Percentiles rank a stretch among this genome's conserved stretches.
phyloP scores from a whole-genome alignment of 2,329 filamentous ascomycete genomes.

The Fusarium illudens region DNA sequence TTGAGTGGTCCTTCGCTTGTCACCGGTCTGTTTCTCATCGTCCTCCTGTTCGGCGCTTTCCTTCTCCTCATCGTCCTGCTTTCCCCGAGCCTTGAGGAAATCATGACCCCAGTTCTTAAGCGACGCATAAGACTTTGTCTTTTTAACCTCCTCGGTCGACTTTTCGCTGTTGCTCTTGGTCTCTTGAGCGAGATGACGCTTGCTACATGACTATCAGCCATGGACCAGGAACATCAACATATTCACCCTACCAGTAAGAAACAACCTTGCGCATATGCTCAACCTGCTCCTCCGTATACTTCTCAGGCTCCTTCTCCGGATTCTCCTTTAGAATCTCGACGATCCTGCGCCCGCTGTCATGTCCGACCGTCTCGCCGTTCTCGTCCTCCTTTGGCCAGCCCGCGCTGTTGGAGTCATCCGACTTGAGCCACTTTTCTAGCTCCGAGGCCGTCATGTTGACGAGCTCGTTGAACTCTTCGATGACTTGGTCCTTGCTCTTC shows the following conservation, averaged over 20 bases:
- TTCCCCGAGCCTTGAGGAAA: conserved; percentile 52
- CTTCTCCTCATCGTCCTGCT: conserved; percentile 14
- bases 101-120: conserved; percentile 71
- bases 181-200: conserved; percentile 72
- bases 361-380: conserved; percentile 69
- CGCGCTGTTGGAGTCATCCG: conserved; percentile 63
- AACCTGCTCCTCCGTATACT: conserved; percentile 64
- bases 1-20: conserved; percentile 41
- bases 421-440: conserved; percentile 68
- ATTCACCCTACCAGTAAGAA: conserved; percentile 66
- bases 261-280: conserved; percentile 71
- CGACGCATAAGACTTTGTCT: conserved; percentile 64
- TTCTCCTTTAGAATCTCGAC: conserved; percentile 70
- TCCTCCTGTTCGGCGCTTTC: conserved; percentile 26
- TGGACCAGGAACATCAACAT: not conserved
- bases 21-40: conserved; percentile 27
- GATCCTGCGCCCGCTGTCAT: conserved; percentile 70
- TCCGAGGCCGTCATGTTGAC: conserved; percentile 72
- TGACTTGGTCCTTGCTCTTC: conserved; percentile 43
- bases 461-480: conserved; percentile 69
- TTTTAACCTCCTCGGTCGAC: conserved; percentile 52
- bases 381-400: conserved; percentile 68
- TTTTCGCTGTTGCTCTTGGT: conserved; percentile 65
- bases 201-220: conserved; percentile 46
- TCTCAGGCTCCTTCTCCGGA: conserved; percentile 62